Percentiles rank a stretch among this genome's conserved stretches.
phyloP scores from a whole-genome alignment of 768 basidiomycete species.

The Lactifluus rugatus region DNA sequence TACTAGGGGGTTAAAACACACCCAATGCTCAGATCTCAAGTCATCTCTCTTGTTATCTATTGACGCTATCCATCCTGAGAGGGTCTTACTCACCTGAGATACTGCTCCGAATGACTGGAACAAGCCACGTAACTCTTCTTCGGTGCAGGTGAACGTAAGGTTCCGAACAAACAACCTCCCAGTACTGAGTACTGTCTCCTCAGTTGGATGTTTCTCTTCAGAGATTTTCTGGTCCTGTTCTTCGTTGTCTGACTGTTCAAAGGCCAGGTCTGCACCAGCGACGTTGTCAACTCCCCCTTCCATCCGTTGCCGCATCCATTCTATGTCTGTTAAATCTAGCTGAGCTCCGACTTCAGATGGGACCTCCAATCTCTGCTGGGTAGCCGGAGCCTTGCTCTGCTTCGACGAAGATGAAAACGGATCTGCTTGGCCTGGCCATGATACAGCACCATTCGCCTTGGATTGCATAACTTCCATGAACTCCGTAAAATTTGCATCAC shows the following conservation, averaged over 20 bases:
- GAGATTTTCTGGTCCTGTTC: constrained; percentile 22
- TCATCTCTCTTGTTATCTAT: constrained; percentile 30
- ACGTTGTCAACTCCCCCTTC: constrained; percentile 34
- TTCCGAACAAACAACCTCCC: constrained; percentile 90
- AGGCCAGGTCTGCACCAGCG: constrained; percentile 35
- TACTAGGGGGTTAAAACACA: not conserved
- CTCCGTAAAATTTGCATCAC: constrained; percentile 41
- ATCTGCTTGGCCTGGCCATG: constrained; percentile 49
- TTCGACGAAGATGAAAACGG: constrained; percentile 12
- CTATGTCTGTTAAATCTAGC: constrained; percentile 50
- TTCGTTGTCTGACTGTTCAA: constrained; percentile 56
- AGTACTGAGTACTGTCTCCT: constrained; percentile 56
- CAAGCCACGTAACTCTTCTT: constrained; percentile 53
- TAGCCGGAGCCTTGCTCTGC: constrained; percentile 15
- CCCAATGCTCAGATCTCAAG: constrained; percentile 41
- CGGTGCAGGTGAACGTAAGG: constrained; percentile 75
- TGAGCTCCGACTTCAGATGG: constrained; percentile 23
- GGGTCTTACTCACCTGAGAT: constrained; percentile 52
- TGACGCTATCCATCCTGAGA: not conserved
- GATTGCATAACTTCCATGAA: constrained; percentile 72
- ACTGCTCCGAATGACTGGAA: constrained; percentile 66
- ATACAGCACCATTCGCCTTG: constrained; percentile 43
- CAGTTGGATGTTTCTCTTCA: constrained; percentile 19
- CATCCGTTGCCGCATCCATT: constrained; percentile 67
- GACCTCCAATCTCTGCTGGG: not conserved